phyloP scores from a whole-genome alignment of 306 rosid species.

The Purshia tridentata region DNA sequence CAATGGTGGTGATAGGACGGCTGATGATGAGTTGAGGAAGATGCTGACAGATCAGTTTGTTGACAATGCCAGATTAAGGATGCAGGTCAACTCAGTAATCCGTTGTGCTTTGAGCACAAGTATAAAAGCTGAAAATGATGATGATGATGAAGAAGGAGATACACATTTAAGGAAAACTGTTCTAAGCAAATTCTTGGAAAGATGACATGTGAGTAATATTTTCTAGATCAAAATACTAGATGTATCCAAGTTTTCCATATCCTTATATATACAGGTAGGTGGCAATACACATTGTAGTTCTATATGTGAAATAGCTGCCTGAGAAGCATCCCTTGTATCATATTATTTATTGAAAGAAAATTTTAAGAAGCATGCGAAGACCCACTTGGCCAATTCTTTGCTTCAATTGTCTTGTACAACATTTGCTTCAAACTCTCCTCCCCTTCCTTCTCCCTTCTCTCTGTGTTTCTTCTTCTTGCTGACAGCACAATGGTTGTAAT shows the following conservation, averaged over 20 bases:
- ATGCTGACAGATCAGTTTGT: constrained; percentile 67
- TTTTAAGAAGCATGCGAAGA: too few relatives aligned
- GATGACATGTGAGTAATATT: constrained; percentile 27
- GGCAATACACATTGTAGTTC: background rate
- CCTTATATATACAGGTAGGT: constrained; percentile 5
- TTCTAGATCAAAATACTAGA: background rate
- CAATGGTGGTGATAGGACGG: constrained; percentile 28
- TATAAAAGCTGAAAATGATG: constrained; percentile 41
- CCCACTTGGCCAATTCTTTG: too few relatives aligned
- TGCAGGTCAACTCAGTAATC: constrained; percentile 71
- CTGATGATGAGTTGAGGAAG: constrained; percentile 58
- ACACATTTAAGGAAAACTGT: constrained; percentile 49
- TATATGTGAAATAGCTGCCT: background rate
- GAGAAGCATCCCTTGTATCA: background rate
- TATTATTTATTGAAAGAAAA: background rate
- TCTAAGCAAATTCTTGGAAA: constrained; percentile 66
- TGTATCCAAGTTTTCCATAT: background rate
- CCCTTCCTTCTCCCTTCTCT: too few relatives aligned
- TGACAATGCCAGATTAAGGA: constrained; percentile 81
- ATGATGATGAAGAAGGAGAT: constrained; percentile 47
- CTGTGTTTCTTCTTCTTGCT: too few relatives aligned
- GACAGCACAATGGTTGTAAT: too few relatives aligned
- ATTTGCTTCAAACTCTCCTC: too few relatives aligned
- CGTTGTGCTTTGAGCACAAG: constrained; percentile 60
- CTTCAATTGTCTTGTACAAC: too few relatives aligned